Base-by-base conservation (phyloP, 768 basidiomycete genomes). In the Panus rudis region DNA sequence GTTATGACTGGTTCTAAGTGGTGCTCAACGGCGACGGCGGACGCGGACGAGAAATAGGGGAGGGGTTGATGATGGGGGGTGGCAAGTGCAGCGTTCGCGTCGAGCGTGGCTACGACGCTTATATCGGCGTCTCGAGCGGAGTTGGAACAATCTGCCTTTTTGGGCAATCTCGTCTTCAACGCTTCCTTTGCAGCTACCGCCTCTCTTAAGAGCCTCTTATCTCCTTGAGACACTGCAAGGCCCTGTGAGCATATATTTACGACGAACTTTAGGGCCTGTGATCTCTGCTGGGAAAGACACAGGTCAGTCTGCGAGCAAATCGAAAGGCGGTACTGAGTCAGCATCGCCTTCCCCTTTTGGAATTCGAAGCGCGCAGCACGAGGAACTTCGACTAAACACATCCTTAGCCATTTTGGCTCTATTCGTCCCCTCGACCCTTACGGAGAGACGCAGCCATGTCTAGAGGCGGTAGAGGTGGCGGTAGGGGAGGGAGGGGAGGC, bases 401-500 rank as follows among this genome's bases (percentile, higher is more conserved):
- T 34, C 21, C 28, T 30, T 34, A 22, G 10, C 27, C 26, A 5
- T 30, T 21, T 30, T 30, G 8, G 6, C 24, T n/a, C 27, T 27
- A 30, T 6, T 25, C 13, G 34, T 11, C 40, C 46, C n/a, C 27
- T 21, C 12, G 23, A 19, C 8, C 16, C 24, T 22, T 37, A 32
- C 6, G 11, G 8, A 20, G 19, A 25, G 20, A 24, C 27, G 13
- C 21, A 19, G 55, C 32, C 30, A 77, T 76, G 76, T 79, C 76
- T 30, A 62, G 74, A 63, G 70, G 68, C 11, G 67, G 71, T n/a
- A 67, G 71, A 42, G 68, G 69, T 22, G 76, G 80, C 14, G 77
- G 84, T 3, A 62, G 84, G 46, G 75, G 78, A 21, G 75, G 78
- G 21, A 63, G 69, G 39, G 57, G 63, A 13, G 66, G 69, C 46